Percentiles rank a stretch among this genome's conserved stretches.
These are phyloP conservation scores for Lizanozyma gosingica DNA, from an alignment of 1,139 yeast species.

Conservation along the genomic window DNA sequence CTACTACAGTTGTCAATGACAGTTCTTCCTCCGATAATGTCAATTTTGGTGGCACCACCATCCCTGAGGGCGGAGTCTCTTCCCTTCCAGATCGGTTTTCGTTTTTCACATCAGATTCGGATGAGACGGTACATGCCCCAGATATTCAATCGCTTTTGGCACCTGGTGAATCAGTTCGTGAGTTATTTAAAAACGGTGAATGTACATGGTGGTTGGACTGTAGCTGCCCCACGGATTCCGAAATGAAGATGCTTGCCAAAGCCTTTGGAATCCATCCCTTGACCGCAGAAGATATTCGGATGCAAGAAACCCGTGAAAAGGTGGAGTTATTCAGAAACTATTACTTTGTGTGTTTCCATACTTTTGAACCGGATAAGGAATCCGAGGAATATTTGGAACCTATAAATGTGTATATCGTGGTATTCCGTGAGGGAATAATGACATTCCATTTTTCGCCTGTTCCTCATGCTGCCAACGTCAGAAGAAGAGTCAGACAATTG, in stretches of 20 bases:
- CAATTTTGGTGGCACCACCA: constrained; percentile 5
- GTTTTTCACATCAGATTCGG: constrained; percentile 71
- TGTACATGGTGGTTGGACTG: constrained; percentile 39
- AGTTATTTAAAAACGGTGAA: constrained; percentile 53
- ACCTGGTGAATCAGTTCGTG: constrained; percentile 56
- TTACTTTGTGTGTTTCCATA: constrained; percentile 76
- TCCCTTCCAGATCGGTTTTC: constrained; percentile 67
- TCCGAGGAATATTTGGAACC: constrained; percentile 82
- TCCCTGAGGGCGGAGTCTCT: constrained; percentile 6
- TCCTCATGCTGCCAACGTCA: constrained; percentile 74
- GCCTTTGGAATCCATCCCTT: constrained; percentile 36
- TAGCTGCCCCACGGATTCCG: constrained; percentile 32
- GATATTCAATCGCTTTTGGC: constrained; percentile 68
- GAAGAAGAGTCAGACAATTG: constrained; percentile 85
- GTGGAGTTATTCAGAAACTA: constrained; percentile 35
- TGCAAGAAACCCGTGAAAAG: constrained; percentile 81
- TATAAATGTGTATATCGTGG: constrained; percentile 79
- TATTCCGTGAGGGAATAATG: constrained; percentile 73
- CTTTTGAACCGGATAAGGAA: constrained; percentile 68
- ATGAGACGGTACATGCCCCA: constrained; percentile 84
- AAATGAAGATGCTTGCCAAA: constrained; percentile 29
- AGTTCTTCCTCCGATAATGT: not conserved
- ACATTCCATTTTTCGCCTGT: constrained; percentile 84
- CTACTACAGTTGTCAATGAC: not conserved
- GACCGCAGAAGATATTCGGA: constrained; percentile 76